A percentile compares a stretch with the other conserved stretches of the same genome.
These are phyloP conservation scores for Aspergillus sp. DNA, from an alignment of 2,329 filamentous ascomycete genomes.

Conservation along the genomic window DNA sequence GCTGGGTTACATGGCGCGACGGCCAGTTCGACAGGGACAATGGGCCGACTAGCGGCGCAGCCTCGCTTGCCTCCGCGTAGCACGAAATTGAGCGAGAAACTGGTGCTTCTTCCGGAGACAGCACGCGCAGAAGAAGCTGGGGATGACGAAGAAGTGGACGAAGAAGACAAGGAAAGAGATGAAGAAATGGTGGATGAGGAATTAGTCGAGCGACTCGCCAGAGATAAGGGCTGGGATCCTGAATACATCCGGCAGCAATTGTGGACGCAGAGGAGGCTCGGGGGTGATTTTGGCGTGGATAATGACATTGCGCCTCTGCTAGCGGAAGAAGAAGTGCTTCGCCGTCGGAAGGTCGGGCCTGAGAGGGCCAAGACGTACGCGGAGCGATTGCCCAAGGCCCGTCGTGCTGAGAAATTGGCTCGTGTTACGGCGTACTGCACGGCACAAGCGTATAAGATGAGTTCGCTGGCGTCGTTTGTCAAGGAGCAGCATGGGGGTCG, in stretches of 20 bases:
- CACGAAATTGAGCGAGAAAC: constrained; percentile 90
- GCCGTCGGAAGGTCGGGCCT: constrained; percentile 45
- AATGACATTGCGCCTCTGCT: constrained; percentile 43
- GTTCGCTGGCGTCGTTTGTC: constrained; percentile 78
- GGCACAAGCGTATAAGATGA: constrained; percentile 85
- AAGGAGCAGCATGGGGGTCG: constrained; percentile 79
- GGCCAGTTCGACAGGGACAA: constrained; percentile 47
- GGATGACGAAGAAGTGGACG: constrained; percentile 17
- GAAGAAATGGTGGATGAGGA: constrained; percentile 28
- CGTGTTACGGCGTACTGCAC: constrained; percentile 94
- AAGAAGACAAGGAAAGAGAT: constrained; percentile 16
- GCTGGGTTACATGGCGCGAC: constrained; percentile 21
- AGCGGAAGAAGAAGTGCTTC: constrained; percentile 53
- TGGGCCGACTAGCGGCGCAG: constrained; percentile 47
- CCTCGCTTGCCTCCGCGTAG: constrained; percentile 70
- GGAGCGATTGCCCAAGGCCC: constrained; percentile 80
- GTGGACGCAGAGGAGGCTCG: constrained; percentile 23
- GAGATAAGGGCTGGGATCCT: constrained; percentile 26
- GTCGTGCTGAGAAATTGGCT: constrained; percentile 77
- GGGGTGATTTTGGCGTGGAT: constrained; percentile 51
- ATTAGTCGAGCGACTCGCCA: constrained; percentile 25
- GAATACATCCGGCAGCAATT: constrained; percentile 26
- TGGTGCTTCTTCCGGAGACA: constrained; percentile 88
- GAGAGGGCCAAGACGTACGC: constrained; percentile 78
- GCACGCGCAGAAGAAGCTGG: constrained; percentile 39